Percentiles rank a stretch among this genome's conserved stretches.
phyloP scores from a whole-genome alignment of 352 stramenopile species.

The Phytophthora pini region DNA sequence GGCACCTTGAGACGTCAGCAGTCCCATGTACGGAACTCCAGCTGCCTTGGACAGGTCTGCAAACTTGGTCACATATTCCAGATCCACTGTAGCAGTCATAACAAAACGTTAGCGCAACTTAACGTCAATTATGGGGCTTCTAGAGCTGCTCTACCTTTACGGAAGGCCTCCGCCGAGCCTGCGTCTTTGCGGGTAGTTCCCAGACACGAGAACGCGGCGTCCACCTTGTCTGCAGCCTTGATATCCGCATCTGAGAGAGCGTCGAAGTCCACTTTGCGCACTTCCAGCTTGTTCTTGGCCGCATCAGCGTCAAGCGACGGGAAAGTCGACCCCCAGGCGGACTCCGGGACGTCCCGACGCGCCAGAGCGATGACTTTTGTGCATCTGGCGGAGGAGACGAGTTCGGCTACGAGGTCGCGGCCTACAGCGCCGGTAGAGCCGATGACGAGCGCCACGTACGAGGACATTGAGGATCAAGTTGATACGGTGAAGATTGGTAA shows the following conservation, averaged over 20 bases:
- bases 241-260: constrained; percentile 44
- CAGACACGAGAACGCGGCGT: constrained; percentile 75
- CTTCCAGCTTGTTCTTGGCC: constrained; percentile 63
- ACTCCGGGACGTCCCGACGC: constrained; percentile 63
- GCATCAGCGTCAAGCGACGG: constrained; percentile 46
- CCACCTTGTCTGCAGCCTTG: constrained; percentile 49
- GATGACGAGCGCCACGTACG: constrained; percentile 76
- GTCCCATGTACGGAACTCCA: constrained; percentile 63
- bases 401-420: constrained; percentile 71
- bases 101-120: constrained; percentile 10
- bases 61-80: constrained; percentile 72
- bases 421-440: constrained; percentile 77
- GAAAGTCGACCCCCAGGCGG: constrained; percentile 54
- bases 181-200: constrained; percentile 77
- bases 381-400: constrained; percentile 69
- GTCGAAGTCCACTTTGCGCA: constrained; percentile 70
- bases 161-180: constrained; percentile 70
- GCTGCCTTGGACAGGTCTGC: constrained; percentile 55
- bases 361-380: constrained; percentile 73
- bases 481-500: constrained; percentile 8
- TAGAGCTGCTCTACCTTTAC: constrained; percentile 54
- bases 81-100: constrained; percentile 54
- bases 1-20: constrained; percentile 64
- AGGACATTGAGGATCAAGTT: constrained; percentile 10
- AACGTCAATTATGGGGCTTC: neutral